A percentile compares a stretch with the other conserved stretches of the same genome.
These are phyloP conservation scores for Henningerozyma blattae DNA, from an alignment of 805 yeast species.

Conservation along the genomic window DNA sequence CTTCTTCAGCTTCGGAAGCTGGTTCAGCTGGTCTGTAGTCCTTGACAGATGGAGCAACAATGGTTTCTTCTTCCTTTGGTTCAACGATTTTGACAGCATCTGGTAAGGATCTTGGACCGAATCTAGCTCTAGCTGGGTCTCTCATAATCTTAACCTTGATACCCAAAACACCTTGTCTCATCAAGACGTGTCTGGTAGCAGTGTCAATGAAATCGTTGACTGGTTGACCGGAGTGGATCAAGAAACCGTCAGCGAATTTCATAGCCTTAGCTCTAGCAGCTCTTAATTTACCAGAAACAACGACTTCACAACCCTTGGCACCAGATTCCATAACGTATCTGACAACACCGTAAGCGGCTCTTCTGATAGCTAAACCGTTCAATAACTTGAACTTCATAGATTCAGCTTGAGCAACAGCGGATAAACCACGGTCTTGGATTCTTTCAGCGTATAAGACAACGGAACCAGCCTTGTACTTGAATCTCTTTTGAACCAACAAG, in stretches of 20 bases:
- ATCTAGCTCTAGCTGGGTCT: conserved; percentile 82
- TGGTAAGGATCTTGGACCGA: conserved; percentile 88
- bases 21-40: conserved; percentile 43
- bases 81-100: conserved; percentile 86
- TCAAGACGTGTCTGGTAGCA: conserved; percentile 98
- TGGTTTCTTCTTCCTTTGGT: conserved; percentile 86
- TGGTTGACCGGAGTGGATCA: conserved; percentile 99
- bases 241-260: conserved; percentile 99
- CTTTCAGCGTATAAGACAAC: conserved; percentile 96
- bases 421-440: conserved; percentile 98
- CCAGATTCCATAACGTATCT: conserved; percentile 99
- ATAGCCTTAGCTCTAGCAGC: conserved; percentile 99
- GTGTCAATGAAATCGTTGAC: conserved; percentile 95
- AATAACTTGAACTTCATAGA: conserved; percentile 95
- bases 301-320: conserved; percentile 99
- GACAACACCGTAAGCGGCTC: conserved; percentile 99
- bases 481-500: conserved; percentile 96
- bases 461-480: conserved; percentile 88
- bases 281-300: conserved; percentile 98
- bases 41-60: conserved; percentile 73
- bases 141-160: conserved; percentile 99
- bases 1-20: conserved; percentile 10
- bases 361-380: conserved; percentile 98
- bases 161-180: conserved; percentile 99
- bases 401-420: conserved; percentile 99